Conservation (phyloP, 768 basidiomycete species). For the Suillus cothurnatus region DNA sequence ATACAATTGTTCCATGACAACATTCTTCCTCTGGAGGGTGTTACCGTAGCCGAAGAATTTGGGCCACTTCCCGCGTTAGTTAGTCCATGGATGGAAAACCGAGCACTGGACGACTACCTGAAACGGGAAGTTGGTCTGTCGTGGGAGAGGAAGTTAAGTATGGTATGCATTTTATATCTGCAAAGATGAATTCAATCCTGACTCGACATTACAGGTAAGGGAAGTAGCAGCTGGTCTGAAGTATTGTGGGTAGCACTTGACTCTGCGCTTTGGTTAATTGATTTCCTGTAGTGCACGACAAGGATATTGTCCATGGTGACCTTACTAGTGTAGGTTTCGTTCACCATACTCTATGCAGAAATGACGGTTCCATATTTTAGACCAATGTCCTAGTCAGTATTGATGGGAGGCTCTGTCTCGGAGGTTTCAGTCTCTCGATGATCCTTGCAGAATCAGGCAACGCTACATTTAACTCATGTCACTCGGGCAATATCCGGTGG, state of each 20-base stretch:
- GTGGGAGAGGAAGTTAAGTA: background rate
- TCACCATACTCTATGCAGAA: background rate
- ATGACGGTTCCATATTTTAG: background rate
- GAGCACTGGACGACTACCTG: conserved; percentile 34
- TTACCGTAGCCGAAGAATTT: conserved; percentile 13
- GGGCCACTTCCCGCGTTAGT: conserved; percentile 19
- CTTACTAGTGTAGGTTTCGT: background rate
- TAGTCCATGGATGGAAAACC: conserved; percentile 29
- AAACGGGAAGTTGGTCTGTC: conserved; percentile 1
- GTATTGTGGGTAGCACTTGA: background rate
- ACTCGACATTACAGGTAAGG: background rate
- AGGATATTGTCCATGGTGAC: background rate
- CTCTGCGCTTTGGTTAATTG: background rate
- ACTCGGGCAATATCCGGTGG: background rate
- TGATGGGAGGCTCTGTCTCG: background rate
- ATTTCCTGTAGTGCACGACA: background rate
- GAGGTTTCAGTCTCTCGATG: background rate
- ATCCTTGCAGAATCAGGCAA: background rate
- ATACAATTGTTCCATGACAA: conserved; percentile 29
- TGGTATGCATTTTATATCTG: background rate
- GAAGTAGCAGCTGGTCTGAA: background rate
- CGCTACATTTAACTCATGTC: background rate
- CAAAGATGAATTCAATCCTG: rapidly evolving
- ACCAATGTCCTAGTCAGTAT: background rate
- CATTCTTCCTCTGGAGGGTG: conserved; percentile 33